Evolutionary conservation across 768 basidiomycete species (phyloP), one percentile per base, ranked within the genome.

Genomic region (Daedaleopsis nitida): DNA sequence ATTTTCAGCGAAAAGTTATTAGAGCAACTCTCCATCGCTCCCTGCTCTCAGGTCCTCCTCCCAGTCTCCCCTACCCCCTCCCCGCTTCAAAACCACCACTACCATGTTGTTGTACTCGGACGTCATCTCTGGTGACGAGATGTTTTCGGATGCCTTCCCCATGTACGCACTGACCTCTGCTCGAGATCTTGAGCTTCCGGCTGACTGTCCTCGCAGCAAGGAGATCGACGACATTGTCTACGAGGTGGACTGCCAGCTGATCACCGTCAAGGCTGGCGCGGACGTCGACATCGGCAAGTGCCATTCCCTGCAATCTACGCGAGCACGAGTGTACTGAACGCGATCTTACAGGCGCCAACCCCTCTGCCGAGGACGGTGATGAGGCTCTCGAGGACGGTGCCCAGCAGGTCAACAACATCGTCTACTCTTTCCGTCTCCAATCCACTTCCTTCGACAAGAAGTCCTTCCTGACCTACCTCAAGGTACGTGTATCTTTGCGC

Each of bases 131-230:
- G 85, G 75, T 48, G 94, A 96, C 71, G 96, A 98, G 81, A 90
- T 98, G 83, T 86, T 92, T 83, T 94, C 94, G 27, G 94, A 96
- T 80, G 94, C 94, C 66, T 98, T 89, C 81, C 87, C 88, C 19
- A 17, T 89, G 94, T 96, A 68, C 62, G 88, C 80, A 17, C 23
- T 21, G 34, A 16, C 34, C 61, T 10, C 44, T 37, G 24, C 16
- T 17, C 49, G 27, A 7, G 4, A 14, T 51, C 42, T 23, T 43
- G 21, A 37, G 38, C 27, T 24, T 17, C 32, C 23, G 19, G 24
- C 59, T 61, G 35, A 63, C 53, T 7, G 16, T 27, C 13, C 16
- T 37, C 61, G 37, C 72, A 96, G 94, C 67, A 94, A 94, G 80
- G 44, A 72, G 44, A 74, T 96, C 66, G 91, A 93, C 63, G 84